Evolutionary conservation across 768 basidiomycete genomes (phyloP).

Genomic region (Coprinopsis sp.): DNA sequence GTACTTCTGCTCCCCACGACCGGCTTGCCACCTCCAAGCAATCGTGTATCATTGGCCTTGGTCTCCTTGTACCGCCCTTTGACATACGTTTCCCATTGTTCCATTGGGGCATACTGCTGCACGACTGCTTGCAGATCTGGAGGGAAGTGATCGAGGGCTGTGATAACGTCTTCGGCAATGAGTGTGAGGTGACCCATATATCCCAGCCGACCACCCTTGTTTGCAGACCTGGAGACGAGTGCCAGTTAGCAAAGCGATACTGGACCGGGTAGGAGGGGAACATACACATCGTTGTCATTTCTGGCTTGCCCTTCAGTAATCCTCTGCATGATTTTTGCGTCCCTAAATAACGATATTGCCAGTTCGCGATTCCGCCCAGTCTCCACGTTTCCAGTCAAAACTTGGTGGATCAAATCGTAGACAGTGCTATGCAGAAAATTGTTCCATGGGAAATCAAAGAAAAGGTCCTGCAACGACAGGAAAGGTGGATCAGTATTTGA

Average conservation of each 20-base stretch:
- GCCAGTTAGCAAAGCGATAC: background rate
- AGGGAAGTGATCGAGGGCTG: conserved; percentile 84
- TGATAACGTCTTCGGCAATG: conserved; percentile 92
- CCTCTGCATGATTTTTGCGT: conserved; percentile 75
- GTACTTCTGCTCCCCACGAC: conserved; percentile 34
- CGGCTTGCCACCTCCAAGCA: conserved; percentile 86
- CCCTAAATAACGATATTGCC: conserved; percentile 78
- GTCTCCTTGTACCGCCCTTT: conserved; percentile 81
- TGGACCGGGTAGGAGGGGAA: conserved; percentile 3
- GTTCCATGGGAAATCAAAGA: conserved; percentile 96
- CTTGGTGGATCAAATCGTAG: conserved; percentile 93
- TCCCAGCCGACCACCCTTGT: conserved; percentile 77
- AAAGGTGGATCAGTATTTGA: conserved; percentile 1
- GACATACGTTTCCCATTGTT: conserved; percentile 87
- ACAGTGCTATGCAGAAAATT: conserved; percentile 96
- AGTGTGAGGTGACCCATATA: conserved; percentile 97
- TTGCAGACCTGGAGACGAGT: conserved; percentile 52
- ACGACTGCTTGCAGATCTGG: conserved; percentile 66
- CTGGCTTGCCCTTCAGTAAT: conserved; percentile 81
- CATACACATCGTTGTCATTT: conserved; percentile 75
- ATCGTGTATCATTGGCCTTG: conserved; percentile 70
- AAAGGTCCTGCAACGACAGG: conserved; percentile 61
- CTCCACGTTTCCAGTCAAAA: conserved; percentile 84
- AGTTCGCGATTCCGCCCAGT: conserved; percentile 82
- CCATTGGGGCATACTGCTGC: conserved; percentile 63